phyloP scores from a whole-genome alignment of 2,329 filamentous ascomycete species.

The Knufia petricola region DNA sequence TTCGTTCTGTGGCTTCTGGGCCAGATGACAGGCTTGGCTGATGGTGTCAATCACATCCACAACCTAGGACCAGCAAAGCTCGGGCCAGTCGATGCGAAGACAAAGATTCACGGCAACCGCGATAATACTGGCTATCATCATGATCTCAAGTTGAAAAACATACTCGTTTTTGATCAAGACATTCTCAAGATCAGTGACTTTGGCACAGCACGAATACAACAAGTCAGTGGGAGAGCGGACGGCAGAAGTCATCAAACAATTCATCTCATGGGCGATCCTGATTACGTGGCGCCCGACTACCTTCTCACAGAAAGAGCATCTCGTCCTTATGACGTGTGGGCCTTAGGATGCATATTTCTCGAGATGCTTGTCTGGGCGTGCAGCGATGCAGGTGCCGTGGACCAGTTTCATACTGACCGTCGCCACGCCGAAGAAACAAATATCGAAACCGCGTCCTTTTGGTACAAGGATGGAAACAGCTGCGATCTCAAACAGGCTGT shows the following conservation, averaged over 20 bases:
- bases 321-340: constrained; percentile 10
- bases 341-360: constrained; percentile 10
- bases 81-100: not conserved
- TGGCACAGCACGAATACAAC: constrained; percentile 7
- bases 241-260: constrained; percentile 1
- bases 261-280: not conserved
- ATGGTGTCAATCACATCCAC: constrained; percentile 10
- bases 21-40: constrained; percentile 10
- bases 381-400: not conserved
- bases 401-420: not conserved
- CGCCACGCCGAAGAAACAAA: not conserved
- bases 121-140: constrained; percentile 10
- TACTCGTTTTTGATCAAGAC: constrained; percentile 10
- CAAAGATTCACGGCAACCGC: not conserved
- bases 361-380: constrained; percentile 7
- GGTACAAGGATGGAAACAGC: not conserved
- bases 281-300: constrained; percentile 10
- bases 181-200: constrained; percentile 11
- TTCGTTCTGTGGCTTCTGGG: constrained; percentile 10
- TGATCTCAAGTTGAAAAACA: constrained; percentile 13
- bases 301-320: not conserved
- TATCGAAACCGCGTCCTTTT: not conserved
- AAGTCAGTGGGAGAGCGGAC: not conserved
- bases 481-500: not conserved
- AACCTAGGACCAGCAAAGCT: constrained; percentile 1